Evolutionary conservation across 2,329 filamentous ascomycete genomes (phyloP).

Genomic region (Penicillium sp.): DNA sequence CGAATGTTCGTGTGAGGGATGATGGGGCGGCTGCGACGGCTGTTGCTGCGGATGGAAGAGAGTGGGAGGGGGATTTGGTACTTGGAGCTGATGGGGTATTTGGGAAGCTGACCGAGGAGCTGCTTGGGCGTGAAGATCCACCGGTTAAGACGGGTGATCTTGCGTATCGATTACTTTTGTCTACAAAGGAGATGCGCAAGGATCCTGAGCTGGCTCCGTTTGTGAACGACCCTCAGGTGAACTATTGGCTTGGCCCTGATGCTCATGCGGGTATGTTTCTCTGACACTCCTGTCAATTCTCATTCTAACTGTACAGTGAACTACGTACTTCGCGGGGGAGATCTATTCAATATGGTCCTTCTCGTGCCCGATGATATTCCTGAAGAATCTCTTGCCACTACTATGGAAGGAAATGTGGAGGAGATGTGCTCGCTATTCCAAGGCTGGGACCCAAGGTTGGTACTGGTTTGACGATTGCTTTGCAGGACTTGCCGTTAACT

Average conservation of each 20-base stretch:
- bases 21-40: slow-evolving; percentile 41
- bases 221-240: slow-evolving; percentile 50
- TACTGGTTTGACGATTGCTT: not conserved
- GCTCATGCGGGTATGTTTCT: slow-evolving; percentile 44
- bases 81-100: slow-evolving; percentile 31
- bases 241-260: slow-evolving; percentile 57
- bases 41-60: slow-evolving; percentile 26
- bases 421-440: slow-evolving; percentile 57
- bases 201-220: slow-evolving; percentile 49
- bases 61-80: slow-evolving; percentile 26
- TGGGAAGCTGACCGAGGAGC: slow-evolving; percentile 41
- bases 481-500: not conserved
- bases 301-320: slow-evolving; percentile 40
- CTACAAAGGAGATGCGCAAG: slow-evolving; percentile 50
- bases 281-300: not conserved
- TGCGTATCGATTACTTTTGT: slow-evolving; percentile 56
- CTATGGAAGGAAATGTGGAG: slow-evolving; percentile 52
- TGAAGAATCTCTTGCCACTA: slow-evolving; percentile 49
- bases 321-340: slow-evolving; percentile 60
- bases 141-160: slow-evolving; percentile 57
- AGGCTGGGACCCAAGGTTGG: slow-evolving; percentile 57
- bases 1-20: slow-evolving; percentile 38
- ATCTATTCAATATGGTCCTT: slow-evolving; percentile 54
- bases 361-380: slow-evolving; percentile 65
- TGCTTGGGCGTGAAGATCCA: slow-evolving; percentile 48